phyloP scores from a whole-genome alignment of 176 grass and related monocot genomes.

The Phoenix roebelenii region DNA sequence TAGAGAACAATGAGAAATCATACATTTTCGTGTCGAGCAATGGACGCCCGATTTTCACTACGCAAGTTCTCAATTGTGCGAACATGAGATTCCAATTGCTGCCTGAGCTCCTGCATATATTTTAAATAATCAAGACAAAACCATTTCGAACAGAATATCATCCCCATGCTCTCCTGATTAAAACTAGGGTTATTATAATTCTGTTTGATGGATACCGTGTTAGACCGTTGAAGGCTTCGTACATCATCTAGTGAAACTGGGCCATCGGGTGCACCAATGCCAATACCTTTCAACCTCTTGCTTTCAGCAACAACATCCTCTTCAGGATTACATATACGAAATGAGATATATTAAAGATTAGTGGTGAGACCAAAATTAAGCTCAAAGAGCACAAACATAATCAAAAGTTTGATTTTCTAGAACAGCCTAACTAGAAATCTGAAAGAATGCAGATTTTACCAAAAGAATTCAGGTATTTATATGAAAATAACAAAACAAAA shows the following conservation, averaged over 20 bases:
- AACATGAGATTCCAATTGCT: constrained; percentile 83
- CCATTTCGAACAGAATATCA: constrained; percentile 8
- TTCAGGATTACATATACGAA: constrained; percentile 15
- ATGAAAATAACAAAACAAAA: no score
- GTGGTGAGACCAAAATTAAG: neutral
- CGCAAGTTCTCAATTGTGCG: constrained; percentile 67
- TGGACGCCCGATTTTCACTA: constrained; percentile 30
- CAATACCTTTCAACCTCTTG: constrained; percentile 92
- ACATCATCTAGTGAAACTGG: constrained; percentile 90
- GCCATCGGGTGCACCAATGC: constrained; percentile 86
- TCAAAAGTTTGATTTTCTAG: neutral
- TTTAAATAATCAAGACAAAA: constrained; percentile 5
- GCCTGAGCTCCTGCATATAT: constrained; percentile 77
- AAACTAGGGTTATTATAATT: no score
- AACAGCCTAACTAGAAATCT: no score
- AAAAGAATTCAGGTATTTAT: no score
- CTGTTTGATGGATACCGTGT: constrained; percentile 44
- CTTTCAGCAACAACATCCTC: constrained; percentile 47
- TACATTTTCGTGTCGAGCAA: constrained; percentile 82
- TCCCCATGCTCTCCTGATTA: neutral
- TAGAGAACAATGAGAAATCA: neutral
- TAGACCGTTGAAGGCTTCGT: constrained; percentile 81
- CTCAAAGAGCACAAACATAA: neutral
- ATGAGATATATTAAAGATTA: neutral
- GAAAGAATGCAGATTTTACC: no score